Conservation (phyloP, 371 early-diverging fungal species). For the Haplosporangium sp. region DNA sequence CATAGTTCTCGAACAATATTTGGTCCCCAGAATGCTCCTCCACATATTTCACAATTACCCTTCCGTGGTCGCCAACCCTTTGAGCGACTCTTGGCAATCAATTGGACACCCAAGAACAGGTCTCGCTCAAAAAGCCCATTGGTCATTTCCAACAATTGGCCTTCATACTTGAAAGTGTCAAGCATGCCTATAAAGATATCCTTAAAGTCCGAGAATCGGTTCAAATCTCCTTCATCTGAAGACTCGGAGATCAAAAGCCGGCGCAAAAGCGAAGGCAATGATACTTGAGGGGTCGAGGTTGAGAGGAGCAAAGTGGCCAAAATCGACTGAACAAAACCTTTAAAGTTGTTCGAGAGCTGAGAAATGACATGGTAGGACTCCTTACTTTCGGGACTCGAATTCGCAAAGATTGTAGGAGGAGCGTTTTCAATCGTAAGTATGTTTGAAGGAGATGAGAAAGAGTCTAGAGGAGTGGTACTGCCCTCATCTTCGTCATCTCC, state of each 20-base stretch:
- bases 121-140: slow-evolving; percentile 77
- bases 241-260: slow-evolving; percentile 72
- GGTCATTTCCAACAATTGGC: slow-evolving; percentile 79
- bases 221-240: slow-evolving; percentile 45
- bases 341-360: slow-evolving; percentile 66
- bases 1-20: slow-evolving; percentile 53
- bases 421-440: slow-evolving; percentile 51
- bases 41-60: slow-evolving; percentile 70
- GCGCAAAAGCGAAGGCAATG: slow-evolving; percentile 71
- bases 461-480: not conserved
- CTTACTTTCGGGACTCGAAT: slow-evolving; percentile 43
- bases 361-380: slow-evolving; percentile 42
- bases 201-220: slow-evolving; percentile 80
- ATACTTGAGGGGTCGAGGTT: slow-evolving; percentile 74
- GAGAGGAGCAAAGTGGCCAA: slow-evolving; percentile 70
- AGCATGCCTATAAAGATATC: slow-evolving; percentile 82
- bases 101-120: slow-evolving; percentile 67
- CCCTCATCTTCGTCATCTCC: not conserved
- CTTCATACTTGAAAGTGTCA: slow-evolving; percentile 81
- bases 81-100: slow-evolving; percentile 65
- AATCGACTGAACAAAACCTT: slow-evolving; percentile 74
- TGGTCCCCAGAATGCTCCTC: slow-evolving; percentile 63
- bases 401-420: slow-evolving; percentile 45
- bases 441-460: slow-evolving; percentile 12
- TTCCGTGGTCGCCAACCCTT: slow-evolving; percentile 75